Conservation (phyloP, 352 stramenopile genomes). For the Pythium angustatum region DNA sequence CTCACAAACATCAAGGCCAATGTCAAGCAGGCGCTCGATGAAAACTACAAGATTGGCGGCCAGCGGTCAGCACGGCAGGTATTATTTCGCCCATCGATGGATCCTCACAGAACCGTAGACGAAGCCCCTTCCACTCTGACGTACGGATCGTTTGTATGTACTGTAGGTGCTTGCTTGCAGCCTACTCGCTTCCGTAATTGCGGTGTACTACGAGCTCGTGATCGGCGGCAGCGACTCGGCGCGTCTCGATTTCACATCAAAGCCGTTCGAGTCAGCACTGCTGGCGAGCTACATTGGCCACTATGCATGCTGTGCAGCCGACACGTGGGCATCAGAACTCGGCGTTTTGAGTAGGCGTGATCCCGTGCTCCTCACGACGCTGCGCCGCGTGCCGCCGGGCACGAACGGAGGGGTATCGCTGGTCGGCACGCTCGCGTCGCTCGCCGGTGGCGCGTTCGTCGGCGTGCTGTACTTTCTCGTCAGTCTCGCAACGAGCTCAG, state of each 20-base stretch:
- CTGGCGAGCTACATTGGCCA: conserved; percentile 88
- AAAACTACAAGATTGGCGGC: conserved; percentile 78
- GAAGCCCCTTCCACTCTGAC: too few species aligned
- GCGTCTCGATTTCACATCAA: conserved; percentile 38
- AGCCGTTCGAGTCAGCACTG: conserved; percentile 46
- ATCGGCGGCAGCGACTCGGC: conserved; percentile 44
- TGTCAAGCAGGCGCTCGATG: conserved; percentile 64
- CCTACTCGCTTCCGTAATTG: conserved; percentile 65
- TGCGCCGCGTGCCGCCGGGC: conserved; percentile 79
- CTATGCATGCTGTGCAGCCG: conserved; percentile 91
- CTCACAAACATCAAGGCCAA: conserved; percentile 73
- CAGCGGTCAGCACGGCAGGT: conserved; percentile 66
- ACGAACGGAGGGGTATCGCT: conserved; percentile 95
- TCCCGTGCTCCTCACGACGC: conserved; percentile 89
- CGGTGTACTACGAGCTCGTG: conserved; percentile 45
- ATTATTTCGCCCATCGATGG: too few species aligned
- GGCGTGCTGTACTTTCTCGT: conserved; percentile 68
- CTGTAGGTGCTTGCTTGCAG: conserved; percentile 89
- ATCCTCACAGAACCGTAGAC: too few species aligned
- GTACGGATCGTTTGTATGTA: too few species aligned
- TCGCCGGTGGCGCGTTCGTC: conserved; percentile 87
- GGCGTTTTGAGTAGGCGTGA: conserved; percentile 82
- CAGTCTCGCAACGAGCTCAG: conserved; percentile 38
- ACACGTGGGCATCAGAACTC: conserved; percentile 96
- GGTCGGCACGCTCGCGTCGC: conserved; percentile 77